Evolutionary conservation across 2,329 filamentous ascomycete species (phyloP).

Genomic region (Didymella pomorum): DNA sequence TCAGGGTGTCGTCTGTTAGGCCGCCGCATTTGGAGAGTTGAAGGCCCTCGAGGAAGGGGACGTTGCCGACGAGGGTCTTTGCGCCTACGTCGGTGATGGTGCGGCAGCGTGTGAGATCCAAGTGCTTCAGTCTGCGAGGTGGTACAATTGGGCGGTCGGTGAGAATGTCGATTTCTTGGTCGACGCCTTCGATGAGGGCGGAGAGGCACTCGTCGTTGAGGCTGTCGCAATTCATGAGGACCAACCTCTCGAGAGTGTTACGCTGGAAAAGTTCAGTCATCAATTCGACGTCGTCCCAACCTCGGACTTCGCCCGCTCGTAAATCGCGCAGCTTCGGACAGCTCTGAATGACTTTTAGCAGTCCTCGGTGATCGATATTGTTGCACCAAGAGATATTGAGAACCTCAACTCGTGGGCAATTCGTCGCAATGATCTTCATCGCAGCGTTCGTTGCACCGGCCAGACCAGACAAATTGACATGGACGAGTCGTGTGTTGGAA

Average conservation of each 20-base stretch:
- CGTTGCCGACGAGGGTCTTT: slow-evolving; percentile 73
- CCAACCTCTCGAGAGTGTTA: slow-evolving; percentile 83
- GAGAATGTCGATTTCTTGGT: slow-evolving; percentile 82
- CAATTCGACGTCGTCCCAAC: slow-evolving; percentile 77
- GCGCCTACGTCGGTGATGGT: slow-evolving; percentile 77
- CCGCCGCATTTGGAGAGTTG: slow-evolving; percentile 80
- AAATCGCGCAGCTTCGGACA: slow-evolving; percentile 81
- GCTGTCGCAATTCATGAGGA: slow-evolving; percentile 80
- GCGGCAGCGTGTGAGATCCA: slow-evolving; percentile 83
- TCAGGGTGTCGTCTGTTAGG: slow-evolving; percentile 76
- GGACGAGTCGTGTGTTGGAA: slow-evolving; percentile 78
- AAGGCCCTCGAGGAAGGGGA: slow-evolving; percentile 82
- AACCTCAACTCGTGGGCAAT: slow-evolving; percentile 81
- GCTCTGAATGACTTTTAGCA: slow-evolving; percentile 74
- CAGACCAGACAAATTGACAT: slow-evolving; percentile 86
- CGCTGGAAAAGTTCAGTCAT: slow-evolving; percentile 77
- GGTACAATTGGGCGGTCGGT: slow-evolving; percentile 79
- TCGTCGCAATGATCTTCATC: slow-evolving; percentile 83
- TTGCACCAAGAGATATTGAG: slow-evolving; percentile 95
- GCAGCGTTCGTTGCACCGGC: slow-evolving; percentile 80
- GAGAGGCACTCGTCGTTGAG: slow-evolving; percentile 77
- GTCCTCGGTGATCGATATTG: slow-evolving; percentile 78
- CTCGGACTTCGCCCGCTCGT: slow-evolving; percentile 79
- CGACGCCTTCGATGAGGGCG: slow-evolving; percentile 76
- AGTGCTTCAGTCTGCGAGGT: slow-evolving; percentile 78